Conservation (phyloP, 345 rosid species). For the Gossypium stocksii region DNA sequence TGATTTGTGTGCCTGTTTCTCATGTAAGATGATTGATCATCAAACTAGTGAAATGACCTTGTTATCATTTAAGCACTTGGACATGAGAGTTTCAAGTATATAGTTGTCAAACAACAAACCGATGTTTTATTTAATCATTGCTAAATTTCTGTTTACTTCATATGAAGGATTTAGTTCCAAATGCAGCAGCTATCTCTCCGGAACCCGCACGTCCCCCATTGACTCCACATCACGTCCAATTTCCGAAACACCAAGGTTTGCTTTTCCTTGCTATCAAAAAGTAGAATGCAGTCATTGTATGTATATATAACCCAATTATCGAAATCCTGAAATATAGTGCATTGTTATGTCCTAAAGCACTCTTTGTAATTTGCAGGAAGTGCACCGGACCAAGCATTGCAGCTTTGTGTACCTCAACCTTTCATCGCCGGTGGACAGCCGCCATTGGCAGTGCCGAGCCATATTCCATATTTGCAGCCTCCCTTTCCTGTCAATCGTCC, state of each 20-base stretch:
- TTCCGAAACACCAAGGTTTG: constrained; percentile 29
- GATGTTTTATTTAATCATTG: neutral
- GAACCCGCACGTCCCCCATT: constrained; percentile 44
- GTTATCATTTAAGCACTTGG: constrained; percentile 11
- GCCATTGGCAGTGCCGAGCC: constrained; percentile 32
- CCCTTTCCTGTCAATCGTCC: constrained; percentile 32
- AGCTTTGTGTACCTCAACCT: constrained; percentile 42
- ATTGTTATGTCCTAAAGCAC: neutral
- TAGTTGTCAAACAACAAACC: neutral
- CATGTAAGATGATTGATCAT: constrained; percentile 46
- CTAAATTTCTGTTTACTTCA: constrained; percentile 17
- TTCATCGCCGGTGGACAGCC: constrained; percentile 39
- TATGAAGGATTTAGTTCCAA: constrained; percentile 55
- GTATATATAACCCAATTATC: neutral
- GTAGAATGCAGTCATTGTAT: neutral
- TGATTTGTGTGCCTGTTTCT: constrained; percentile 64
- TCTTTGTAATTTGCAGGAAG: constrained; percentile 23
- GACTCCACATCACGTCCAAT: constrained; percentile 48
- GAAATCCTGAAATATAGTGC: neutral
- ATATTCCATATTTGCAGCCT: constrained; percentile 43
- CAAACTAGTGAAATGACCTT: neutral
- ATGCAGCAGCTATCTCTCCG: constrained; percentile 41
- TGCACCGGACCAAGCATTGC: constrained; percentile 37
- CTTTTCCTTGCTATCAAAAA: neutral
- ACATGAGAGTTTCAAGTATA: neutral